A percentile compares a stretch with the other conserved stretches of the same genome.
These are phyloP conservation scores for Ceratocystis eucalypticola DNA, from an alignment of 2,329 filamentous ascomycete species.

Conservation along the genomic window DNA sequence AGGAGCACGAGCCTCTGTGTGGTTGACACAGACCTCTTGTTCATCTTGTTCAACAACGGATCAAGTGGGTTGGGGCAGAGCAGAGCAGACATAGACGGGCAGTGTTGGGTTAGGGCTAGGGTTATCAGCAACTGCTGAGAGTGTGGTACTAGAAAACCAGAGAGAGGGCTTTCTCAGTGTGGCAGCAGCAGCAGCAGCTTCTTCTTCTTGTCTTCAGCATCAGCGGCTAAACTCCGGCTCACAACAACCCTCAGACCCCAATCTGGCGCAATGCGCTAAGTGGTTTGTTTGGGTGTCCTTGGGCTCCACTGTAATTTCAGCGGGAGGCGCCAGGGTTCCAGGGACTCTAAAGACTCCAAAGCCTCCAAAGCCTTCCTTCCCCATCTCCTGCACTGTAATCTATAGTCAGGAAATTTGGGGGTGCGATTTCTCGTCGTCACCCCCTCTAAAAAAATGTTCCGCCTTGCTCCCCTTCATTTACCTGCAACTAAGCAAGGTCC, in stretches of 20 bases:
- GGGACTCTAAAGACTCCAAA: neutral
- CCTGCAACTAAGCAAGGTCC: neutral
- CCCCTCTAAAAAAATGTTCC: neutral
- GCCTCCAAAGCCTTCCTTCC: neutral
- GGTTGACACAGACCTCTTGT: neutral
- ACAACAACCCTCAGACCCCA: neutral
- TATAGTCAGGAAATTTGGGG: neutral
- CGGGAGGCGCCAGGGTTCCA: neutral
- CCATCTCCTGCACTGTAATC: neutral
- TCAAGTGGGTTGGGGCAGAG: no score
- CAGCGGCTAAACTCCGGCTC: neutral
- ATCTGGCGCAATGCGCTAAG: neutral
- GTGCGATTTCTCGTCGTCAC: neutral
- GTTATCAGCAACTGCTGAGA: neutral
- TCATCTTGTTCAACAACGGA: neutral
- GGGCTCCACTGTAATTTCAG: slow-evolving; percentile 6
- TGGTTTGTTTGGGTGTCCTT: neutral
- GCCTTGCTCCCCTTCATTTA: slow-evolving; percentile 2
- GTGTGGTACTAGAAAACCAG: neutral
- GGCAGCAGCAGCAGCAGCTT: no score
- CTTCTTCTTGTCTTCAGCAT: neutral
- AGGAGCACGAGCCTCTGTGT: neutral
- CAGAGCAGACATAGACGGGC: neutral
- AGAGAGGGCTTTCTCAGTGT: neutral
- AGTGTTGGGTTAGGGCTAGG: neutral